Evolutionary conservation across 441 rosid genomes (phyloP), one percentile per base, ranked within the genome.

Genomic region (Pelargonium australe): DNA sequence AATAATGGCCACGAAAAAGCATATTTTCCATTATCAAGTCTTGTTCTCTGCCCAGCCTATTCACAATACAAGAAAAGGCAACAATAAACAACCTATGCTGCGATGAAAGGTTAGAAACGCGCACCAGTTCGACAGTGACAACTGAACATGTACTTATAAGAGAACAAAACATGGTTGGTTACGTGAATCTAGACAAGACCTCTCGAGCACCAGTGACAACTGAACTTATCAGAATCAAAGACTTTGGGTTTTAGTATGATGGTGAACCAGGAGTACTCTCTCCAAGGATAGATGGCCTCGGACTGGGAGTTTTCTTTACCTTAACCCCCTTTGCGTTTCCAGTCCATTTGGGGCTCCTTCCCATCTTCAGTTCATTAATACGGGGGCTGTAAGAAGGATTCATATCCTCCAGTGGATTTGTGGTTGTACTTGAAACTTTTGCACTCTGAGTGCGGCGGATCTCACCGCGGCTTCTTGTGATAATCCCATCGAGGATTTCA

Each of bases 401-500:
- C 65, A 77, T 73, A 69, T 75, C 84, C 11, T 75, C 78, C 0
- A 63, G 67, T 11, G 88, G 78, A 75, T 72, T 63, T 10, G 83
- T 79, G 14, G 85, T 75, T 17, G 89, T 77, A 69, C 90, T 85
- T 23, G 87, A 80, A 53, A 80, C 63, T 77, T 85, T 89, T 20
- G 86, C 87, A 70, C 90, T 87, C 17, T 73, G 87, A 16, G 75
- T 17, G 43, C 12, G 79, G 57, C 92, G 90, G 65, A 87, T 69
- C 83, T 89, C 95, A 45, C 92, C 92, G 3, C 95, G 86, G 80
- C 90, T 84, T 83, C 95, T 77, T 68, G 90, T 89, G 65, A 89
- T 79, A 20, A 87, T 74, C 68, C 77, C 90, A 71, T 87, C 95
- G 20, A 89, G 89, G 71, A 89, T 77, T 82, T 89, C 95, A 37